Evolutionary conservation across 257 asterid species (phyloP), one percentile per base, ranked within the genome.

Genomic region (Nicotiana paniculata): DNA sequence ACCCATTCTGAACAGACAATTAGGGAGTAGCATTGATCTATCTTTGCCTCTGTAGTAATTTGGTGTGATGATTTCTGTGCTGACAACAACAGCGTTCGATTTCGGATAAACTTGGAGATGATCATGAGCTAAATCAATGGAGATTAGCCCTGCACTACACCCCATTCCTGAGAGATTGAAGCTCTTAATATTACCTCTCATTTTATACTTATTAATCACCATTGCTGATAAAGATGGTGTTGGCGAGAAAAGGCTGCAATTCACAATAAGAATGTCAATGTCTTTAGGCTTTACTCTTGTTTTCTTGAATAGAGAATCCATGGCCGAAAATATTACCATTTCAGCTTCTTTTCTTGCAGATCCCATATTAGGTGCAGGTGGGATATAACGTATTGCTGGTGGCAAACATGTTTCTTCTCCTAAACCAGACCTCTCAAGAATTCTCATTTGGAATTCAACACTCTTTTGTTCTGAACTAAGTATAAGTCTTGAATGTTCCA

Each of bases 141-240:
- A 77, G 17, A 86, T 86, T n/a, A 86, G 10, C 9, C 89, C 89
- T 3, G 87, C 89, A 69, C 83, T 82, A 37, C 89, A 86, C 1
- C 89, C 89, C 88, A 86, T 86, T 53, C 88, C 88, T 3, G 88
- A 77, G 8, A 83, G 82, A 43, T 83, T 83, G 33, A 83, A 86
- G 77, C 87, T 83, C 82, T 81, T 86, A 26, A 86, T 82, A 15
- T 83, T 83, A 30, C 84, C 48, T 62, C 89, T 83, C 83, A 86
- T 39, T 63, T 83, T 86, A 81, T 81, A 86, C 32, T 86, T 84
- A 37, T 86, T 86, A 9, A 86, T 28, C 8, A 86, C 83, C 85
- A 86, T 86, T 26, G 89, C 82, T 3, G 87, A 69, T 10, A 86
- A 66, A 0, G 89, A 86, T 54, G 89, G 89, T 0, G 85, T 84